Base-by-base conservation (phyloP, 352 stramenopile genomes). In the Salisapilia sapeloensis region DNA sequence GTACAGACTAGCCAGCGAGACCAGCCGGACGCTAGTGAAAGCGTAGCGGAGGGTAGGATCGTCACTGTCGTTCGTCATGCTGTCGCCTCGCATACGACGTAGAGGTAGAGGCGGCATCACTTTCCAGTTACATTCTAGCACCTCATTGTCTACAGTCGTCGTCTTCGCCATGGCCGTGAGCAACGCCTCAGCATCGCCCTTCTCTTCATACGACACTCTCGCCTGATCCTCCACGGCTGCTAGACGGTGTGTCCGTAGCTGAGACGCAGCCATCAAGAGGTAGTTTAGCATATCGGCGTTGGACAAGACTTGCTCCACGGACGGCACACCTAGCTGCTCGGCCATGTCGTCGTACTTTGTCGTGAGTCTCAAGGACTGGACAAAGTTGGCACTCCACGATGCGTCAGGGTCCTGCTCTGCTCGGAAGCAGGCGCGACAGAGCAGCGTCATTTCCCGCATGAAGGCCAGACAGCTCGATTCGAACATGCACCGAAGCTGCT, bases 301-400 rank as follows among this genome's bases (percentile, higher is more conserved):
- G 0, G 43, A 39, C 15, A 83, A 24, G 9, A 89, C 38, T 12
- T 83, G 62, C 2, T 60, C 48, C 13, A 81, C 49, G 19, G 49
- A 60, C 0, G 72, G 69, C 11, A 85, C 31, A 4, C 72, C 72
- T 0, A 89, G 41, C 38, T 89, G 72, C 38, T 82, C 61, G 23
- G 60, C 71, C 61, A 89, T 71, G 26, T 65, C 56, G 33, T 80
- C 47, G 24, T 67, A 84, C 26, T 84, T 71, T 13, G 66, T 85
- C 27, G 63, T 80, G 2, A 85, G 44, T 0, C 67, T 63, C 44
- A 89, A 26, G 3, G 60, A 82, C 19, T 54, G 77, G 26, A 83
- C 66, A 41, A 85, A 83, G 32, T 87, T 87, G 16, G 67, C 64
- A 34, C 74, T 82, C 53, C 64, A 71, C 2, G 66, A 55, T 1